Base-by-base conservation (phyloP, 371 early-diverging fungal species). In the Syncephalastrum contaminatum region DNA sequence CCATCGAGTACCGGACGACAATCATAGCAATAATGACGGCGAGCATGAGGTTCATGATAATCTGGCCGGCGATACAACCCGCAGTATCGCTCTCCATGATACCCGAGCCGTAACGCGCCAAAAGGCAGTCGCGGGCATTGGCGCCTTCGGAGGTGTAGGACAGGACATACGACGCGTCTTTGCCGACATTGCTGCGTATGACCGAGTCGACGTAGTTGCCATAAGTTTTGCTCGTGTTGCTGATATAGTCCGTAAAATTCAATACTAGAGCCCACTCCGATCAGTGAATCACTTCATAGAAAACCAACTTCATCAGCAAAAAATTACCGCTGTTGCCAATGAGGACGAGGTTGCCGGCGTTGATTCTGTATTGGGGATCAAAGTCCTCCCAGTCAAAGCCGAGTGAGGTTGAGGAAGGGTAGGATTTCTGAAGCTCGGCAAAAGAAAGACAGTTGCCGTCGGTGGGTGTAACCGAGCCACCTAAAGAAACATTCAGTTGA, bases 41-140 rank as follows among this genome's bases (percentile, higher is more conserved):
- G 7, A 81, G 56, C 64, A 72, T 72, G 5, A 73, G 14, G 1
- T 51, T 73, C 69, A 79, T 70, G 5, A 81, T 71, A 20, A 79
- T 75, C 49, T 82, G 72, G 18, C 81, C 70, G 2, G 86, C 70
- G 51, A 87, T 77, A 67, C 90, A 88, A 19, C 79, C 79, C 42
- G 66, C 69, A 0, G 70, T 61, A 18, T 77, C 74, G 4, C 64
- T 72, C 54, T 80, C 80, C 63, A 81, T 64, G 12, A 75, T 67
- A 18, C 84, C 84, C 12, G 76, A 65, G 27, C 67, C 67, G 41
- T 75, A 67, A 5, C 72, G 63, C n/a, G 78, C 64, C 1, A 63
- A 41, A 0, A 83, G 24, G 61, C 84, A 83, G 15, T 51, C 65
- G 1, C 73, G 60, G 7, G 70, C 75, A 7, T 70, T 54, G 56